Base-by-base conservation (phyloP, 176 grass and related monocot species). In the Puya raimondii region DNA sequence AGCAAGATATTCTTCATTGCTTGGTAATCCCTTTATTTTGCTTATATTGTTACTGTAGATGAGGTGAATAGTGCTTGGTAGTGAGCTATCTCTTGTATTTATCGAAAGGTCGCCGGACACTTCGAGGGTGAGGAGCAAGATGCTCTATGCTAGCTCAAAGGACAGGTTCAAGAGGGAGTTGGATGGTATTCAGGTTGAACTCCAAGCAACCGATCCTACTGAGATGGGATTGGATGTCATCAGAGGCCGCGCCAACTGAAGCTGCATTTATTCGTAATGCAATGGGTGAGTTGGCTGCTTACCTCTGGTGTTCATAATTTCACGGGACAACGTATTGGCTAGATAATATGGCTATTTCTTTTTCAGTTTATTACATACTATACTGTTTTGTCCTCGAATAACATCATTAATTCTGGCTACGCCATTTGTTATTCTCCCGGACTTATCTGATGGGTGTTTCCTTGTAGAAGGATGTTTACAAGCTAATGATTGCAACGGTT, bases 1-100 rank as follows among this genome's bases (percentile, higher is more conserved):
- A 91, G 87, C 91, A 91, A 86, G 79, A 96, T 96, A 29, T 96
- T 83, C 80, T 96, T 88, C 66, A 88, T 91, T 52, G 78, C 84
- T 49, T 96, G 91, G 91, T 96, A 90, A 17, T 82, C 17, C 49
- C 16, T 52, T 11, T 25, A 63, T 3, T 58, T 12, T 25, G 2
- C 0, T 64, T 14, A 51, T 17, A 29, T 49, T 59, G 23, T 53
- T 52, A 73, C 11, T 16, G 6, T 70, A 10, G 2, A 76, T 21
- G 48, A 57, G 49, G 2, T 83, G 23, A 11, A 22, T 48, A 77
- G 6, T 48, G 12, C 23, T 71, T 27, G 33, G 5, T 27, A 26
- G 53, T 82, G 52, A 64, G 68, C 53, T 27, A 17, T 58, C 51
- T 50, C 27, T 63, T 63, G 61, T 22, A 11, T 23, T 61, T 56